Evolutionary conservation across 2,329 filamentous ascomycete genomes (phyloP), one percentile per base, ranked within the genome.

Genomic region (Penicillium expansum): DNA sequence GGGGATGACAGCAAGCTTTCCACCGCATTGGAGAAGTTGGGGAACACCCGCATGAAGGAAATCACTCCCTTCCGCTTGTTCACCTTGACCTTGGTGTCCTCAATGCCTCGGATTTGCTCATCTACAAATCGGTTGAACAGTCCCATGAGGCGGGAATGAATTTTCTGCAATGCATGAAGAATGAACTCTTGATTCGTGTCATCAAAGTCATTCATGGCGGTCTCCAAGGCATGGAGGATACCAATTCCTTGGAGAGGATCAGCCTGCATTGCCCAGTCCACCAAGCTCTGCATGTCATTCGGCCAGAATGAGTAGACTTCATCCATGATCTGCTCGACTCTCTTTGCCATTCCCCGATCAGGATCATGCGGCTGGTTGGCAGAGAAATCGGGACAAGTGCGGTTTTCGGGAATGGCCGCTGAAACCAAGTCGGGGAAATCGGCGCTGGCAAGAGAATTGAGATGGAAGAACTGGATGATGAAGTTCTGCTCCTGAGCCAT

Each of bases 51-150:
- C 79, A 97, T 93, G 74, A 97, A 97, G 16, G 88, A 87, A 67
- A 97, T 97, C 55, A 99, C 91, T 11, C 94, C 93, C 77, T 95
- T 97, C 64, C 94, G 89, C 80, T 97, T 97, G 80, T 96, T 97
- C 76, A 97, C 92, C 80, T 97, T 97, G 73, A 99, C 93, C 76
- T 97, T 97, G 38, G 92, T 97, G 60, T 97, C 94, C 76, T 97
- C 94, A 62, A 97, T 96, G 5, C 92, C 92, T 27, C 91, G 90
- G 57, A 97, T 89, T 72, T 99, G 94, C 62, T 96, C 91, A 64
- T 97, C 93, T 9, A 97, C 86, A 67, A 97, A 97, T 61, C 90
- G 91, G 59, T 83, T 86, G 77, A 96, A 97, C 3, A 90, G 84
- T 2, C 84, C 83, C 63, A 89, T 85, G 18, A 97, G 80, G 41